Conservation (phyloP, 2,329 filamentous ascomycete genomes). For the Pseudocercospora pini-densiflorae region DNA sequence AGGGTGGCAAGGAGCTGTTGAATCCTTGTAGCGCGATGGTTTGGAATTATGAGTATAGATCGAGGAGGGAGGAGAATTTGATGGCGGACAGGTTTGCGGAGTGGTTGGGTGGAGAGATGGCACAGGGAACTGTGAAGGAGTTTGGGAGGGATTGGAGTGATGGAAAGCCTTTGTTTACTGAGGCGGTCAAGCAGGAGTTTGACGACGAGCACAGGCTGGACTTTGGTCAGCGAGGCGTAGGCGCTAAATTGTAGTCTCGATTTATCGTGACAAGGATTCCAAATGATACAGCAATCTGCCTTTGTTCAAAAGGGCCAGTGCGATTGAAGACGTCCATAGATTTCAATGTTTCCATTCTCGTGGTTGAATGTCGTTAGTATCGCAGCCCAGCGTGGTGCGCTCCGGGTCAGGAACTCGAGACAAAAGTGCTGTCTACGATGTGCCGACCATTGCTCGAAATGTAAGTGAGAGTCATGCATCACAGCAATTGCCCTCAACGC, state of each 20-base stretch:
- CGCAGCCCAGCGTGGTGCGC: too few species aligned
- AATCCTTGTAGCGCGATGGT: constrained; percentile 33
- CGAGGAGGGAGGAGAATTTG: neutral
- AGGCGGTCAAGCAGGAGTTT: constrained; percentile 24
- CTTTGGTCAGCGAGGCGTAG: neutral
- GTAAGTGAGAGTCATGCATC: too few species aligned
- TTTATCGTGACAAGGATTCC: neutral
- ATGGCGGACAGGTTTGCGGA: constrained; percentile 24
- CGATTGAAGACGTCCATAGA: too few species aligned
- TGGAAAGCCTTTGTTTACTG: constrained; percentile 26
- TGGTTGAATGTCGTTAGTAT: too few species aligned
- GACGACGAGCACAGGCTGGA: constrained; percentile 16
- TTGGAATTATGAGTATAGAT: neutral
- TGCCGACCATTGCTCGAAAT: too few species aligned
- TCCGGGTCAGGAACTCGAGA: too few species aligned
- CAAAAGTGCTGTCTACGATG: too few species aligned
- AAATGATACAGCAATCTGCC: neutral
- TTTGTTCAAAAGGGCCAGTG: neutral
- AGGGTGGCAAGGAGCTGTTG: constrained; percentile 27
- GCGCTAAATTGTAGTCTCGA: neutral
- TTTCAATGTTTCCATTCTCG: too few species aligned
- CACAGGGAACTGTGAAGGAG: constrained; percentile 21
- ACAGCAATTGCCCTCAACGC: too few species aligned
- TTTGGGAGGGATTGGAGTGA: constrained; percentile 28
- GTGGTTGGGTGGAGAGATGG: constrained; percentile 21